These are phyloP conservation scores for Lagerstroemia speciosa DNA, from an alignment of 345 rosid genomes.

Conservation along the genomic window DNA sequence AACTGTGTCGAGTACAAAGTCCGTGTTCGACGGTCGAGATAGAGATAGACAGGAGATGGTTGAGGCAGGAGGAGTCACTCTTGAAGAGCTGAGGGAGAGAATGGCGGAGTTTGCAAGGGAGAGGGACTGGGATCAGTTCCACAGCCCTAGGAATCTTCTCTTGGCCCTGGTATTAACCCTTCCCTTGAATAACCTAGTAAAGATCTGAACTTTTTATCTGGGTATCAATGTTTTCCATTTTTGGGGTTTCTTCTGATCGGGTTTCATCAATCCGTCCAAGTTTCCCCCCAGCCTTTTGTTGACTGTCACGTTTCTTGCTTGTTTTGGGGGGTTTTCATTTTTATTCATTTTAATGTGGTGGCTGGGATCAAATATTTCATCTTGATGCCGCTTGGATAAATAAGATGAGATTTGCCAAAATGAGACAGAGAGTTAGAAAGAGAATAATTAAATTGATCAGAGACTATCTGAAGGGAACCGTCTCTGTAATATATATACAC, in stretches of 20 bases:
- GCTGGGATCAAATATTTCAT: not conserved
- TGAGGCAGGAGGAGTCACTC: slow-evolving; percentile 19
- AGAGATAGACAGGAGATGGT: slow-evolving; percentile 3
- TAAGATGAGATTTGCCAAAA: not conserved
- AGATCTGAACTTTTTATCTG: not conserved
- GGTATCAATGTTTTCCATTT: not conserved
- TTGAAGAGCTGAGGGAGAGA: slow-evolving; percentile 27
- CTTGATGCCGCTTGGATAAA: not conserved
- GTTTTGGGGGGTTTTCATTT: not conserved
- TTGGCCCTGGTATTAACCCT: slow-evolving; percentile 25
- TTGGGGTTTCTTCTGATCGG: not conserved
- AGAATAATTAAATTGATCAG: not conserved
- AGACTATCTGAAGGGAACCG: not conserved
- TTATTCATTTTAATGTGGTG: not conserved
- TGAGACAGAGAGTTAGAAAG: not conserved
- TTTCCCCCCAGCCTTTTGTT: not conserved
- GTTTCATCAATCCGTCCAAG: not conserved
- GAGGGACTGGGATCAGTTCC: slow-evolving; percentile 49
- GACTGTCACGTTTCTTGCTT: not conserved
- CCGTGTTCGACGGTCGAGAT: not conserved
- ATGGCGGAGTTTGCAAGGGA: slow-evolving; percentile 40
- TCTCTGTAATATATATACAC: too few species aligned
- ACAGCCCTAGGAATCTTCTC: slow-evolving; percentile 48
- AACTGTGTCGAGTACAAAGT: not conserved
- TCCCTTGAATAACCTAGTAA: not conserved